These are phyloP conservation scores for Cichorium intybus DNA, from an alignment of 140 eudicot species.

Conservation along the genomic window DNA sequence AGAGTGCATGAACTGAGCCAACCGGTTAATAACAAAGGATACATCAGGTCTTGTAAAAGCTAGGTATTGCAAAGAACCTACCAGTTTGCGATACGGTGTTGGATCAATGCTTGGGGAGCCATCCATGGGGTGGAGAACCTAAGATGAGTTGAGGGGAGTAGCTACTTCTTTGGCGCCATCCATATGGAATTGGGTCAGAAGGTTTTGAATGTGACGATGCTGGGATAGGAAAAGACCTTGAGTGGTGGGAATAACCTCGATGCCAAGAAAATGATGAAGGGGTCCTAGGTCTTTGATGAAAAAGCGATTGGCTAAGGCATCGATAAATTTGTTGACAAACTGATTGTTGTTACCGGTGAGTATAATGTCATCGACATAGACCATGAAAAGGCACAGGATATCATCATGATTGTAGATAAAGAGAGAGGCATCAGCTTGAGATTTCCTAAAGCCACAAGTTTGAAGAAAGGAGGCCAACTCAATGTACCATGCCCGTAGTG, in stretches of 20 bases:
- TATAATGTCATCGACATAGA: not conserved
- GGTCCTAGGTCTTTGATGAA: not conserved
- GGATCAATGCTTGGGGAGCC: not conserved
- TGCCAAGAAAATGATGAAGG: not conserved
- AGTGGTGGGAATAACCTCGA: not conserved
- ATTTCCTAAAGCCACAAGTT: not conserved
- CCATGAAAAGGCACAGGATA: not conserved
- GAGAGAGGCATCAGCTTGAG: not conserved
- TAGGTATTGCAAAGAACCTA: not conserved
- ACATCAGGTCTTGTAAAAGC: not conserved
- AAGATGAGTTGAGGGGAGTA: too few relatives aligned
- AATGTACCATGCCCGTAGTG: not conserved
- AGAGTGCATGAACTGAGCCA: not conserved
- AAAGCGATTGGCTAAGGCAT: not conserved
- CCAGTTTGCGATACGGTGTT: not conserved
- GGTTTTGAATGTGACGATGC: not conserved
- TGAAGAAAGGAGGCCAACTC: too few relatives aligned
- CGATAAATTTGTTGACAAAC: too few relatives aligned
- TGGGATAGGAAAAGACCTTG: too few relatives aligned
- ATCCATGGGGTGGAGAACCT: not conserved
- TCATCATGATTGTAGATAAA: not conserved
- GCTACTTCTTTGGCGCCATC: too few relatives aligned
- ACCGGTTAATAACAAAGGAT: not conserved
- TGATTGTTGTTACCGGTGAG: not conserved
- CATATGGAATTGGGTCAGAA: not conserved